Evolutionary conservation across 805 yeast genomes (phyloP).

Genomic region (Cyberlindnera veronae): DNA sequence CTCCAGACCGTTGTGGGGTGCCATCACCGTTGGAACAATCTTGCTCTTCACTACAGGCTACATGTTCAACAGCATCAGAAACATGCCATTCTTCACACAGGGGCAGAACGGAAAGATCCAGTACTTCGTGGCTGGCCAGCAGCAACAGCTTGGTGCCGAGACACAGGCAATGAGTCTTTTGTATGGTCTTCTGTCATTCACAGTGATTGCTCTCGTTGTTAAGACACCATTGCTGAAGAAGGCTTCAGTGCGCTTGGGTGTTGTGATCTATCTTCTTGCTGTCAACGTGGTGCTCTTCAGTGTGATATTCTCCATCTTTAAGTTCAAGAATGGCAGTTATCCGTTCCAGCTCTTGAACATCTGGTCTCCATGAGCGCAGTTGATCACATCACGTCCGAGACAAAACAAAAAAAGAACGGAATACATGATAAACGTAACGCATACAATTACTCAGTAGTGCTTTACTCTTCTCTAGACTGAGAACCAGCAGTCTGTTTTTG

Average conservation of each 20-base stretch:
- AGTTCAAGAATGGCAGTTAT: conserved; percentile 67
- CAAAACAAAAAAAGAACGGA: neutral
- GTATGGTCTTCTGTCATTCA: conserved; percentile 65
- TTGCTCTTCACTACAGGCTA: conserved; percentile 81
- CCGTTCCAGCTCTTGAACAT: conserved; percentile 60
- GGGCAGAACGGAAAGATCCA: conserved; percentile 34
- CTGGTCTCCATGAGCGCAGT: conserved; percentile 24
- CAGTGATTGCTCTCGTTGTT: conserved; percentile 54
- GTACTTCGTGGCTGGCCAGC: conserved; percentile 59
- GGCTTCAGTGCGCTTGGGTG: conserved; percentile 44
- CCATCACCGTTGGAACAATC: conserved; percentile 55
- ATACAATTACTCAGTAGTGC: too few species aligned
- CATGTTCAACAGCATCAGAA: conserved; percentile 89
- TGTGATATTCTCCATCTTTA: conserved; percentile 61
- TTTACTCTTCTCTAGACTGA: too few species aligned
- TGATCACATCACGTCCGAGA: neutral
- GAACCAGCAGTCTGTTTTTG: neutral
- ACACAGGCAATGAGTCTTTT: conserved; percentile 78
- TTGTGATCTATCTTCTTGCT: conserved; percentile 41
- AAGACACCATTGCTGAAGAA: conserved; percentile 50
- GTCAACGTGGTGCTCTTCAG: conserved; percentile 58
- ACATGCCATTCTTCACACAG: conserved; percentile 50
- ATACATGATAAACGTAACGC: too few species aligned
- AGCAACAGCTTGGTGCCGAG: conserved; percentile 79
- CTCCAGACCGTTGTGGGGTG: conserved; percentile 70